Base-by-base conservation (phyloP, 1,284 basidiomycete species). In the Cutaneotrichosporon cutaneum region DNA sequence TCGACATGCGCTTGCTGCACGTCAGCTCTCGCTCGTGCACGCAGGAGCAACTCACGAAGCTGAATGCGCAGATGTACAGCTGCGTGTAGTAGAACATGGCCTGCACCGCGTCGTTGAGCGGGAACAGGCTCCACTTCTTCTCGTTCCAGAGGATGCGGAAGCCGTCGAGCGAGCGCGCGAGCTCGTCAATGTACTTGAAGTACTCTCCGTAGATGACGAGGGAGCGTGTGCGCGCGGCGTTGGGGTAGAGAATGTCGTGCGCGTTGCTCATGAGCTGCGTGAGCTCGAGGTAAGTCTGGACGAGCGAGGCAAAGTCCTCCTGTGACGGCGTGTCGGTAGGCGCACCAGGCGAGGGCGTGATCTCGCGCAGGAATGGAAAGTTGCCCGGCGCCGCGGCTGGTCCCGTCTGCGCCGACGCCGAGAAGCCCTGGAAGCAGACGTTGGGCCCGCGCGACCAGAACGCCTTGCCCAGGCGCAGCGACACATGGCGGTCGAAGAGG, bases 381-480 rank as follows among this genome's bases (percentile, higher is more conserved):
- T 78, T 79, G 60, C 67, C 64, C 3, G 68, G 57, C 3, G 74
- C 77, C 1, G 75, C 75, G 1, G 74, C 71, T 4, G 77, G 77
- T 8, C 77, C 77, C 1, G 77, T 79, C 66, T 80, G 74, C 4
- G 68, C 66, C 0, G 73, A 73, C n/a, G 73, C 70, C 0, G 77
- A 76, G 62, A 74, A 79, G 21, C 77, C 77, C 58, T 74, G 72
- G 58, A 80, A 78, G 64, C 79, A 80, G 26, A 80, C 68, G 14
- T 71, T 70, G 0, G 77, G 76, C 2, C 79, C 78, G 50, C 79
- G 70, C 4, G 77, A 77, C 79, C 79, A 80, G 64, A 80, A 80
- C 1, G 77, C 79, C 39, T 76, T 73, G 14, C 79, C 79, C 13
- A 79, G 69, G 0, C 78, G 73, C 3, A 79, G 68, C 0, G 76